phyloP scores from a whole-genome alignment of 495 filamentous ascomycete genomes.

The Aspergillus panamensis region DNA sequence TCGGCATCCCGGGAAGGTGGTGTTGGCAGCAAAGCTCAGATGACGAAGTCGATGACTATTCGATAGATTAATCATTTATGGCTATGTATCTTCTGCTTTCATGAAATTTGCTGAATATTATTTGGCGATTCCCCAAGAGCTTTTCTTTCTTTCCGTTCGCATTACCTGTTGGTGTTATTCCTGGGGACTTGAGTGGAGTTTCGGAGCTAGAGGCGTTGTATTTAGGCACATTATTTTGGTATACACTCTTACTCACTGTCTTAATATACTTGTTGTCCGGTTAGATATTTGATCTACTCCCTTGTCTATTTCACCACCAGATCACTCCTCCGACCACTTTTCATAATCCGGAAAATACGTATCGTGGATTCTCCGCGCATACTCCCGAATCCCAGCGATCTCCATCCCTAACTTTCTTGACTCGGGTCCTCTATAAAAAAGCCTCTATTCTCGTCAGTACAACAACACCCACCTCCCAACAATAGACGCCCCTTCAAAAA shows the following conservation, averaged over 20 bases:
- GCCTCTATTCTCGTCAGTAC: background rate
- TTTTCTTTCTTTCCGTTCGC: background rate
- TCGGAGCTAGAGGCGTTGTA: constrained; percentile 10
- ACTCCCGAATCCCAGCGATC: constrained; percentile 52
- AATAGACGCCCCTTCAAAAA: background rate
- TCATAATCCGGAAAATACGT: constrained; percentile 58
- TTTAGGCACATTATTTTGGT: constrained; percentile 15
- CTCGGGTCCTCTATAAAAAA: constrained; percentile 41
- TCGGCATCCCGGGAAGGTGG: constrained; percentile 53
- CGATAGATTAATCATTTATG: constrained; percentile 54
- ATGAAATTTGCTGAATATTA: background rate
- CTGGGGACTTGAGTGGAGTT: constrained; percentile 4
- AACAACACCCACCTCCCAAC: background rate
- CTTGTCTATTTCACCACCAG: background rate
- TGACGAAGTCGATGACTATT: constrained; percentile 97
- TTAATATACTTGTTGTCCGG: constrained; percentile 3
- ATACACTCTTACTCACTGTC: background rate
- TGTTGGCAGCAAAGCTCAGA: constrained; percentile 62
- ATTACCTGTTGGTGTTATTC: background rate
- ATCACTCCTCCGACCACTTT: constrained; percentile 19
- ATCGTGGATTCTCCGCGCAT: constrained; percentile 55
- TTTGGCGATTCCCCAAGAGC: background rate
- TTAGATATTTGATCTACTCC: background rate
- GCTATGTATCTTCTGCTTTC: background rate
- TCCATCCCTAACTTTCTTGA: constrained; percentile 39